phyloP scores from a whole-genome alignment of 352 stramenopile genomes.

The Globisporangium abappressorium region DNA sequence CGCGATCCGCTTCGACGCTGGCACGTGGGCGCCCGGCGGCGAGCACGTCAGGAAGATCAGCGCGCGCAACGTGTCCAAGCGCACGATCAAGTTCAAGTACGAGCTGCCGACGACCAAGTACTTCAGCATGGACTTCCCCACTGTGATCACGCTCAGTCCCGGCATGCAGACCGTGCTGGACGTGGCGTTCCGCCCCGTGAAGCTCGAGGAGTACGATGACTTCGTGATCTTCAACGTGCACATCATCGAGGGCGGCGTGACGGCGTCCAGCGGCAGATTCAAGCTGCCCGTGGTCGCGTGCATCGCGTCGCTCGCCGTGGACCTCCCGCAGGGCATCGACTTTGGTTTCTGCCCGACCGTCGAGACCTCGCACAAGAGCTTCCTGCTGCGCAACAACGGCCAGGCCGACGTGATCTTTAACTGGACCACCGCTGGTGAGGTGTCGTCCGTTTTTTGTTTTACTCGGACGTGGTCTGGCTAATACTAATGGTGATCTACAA shows the following conservation, averaged over 20 bases:
- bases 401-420: slow-evolving; percentile 84
- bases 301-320: slow-evolving; percentile 68
- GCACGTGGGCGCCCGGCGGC: slow-evolving; percentile 87
- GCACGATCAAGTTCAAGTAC: slow-evolving; percentile 92
- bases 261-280: slow-evolving; percentile 71
- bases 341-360: slow-evolving; percentile 90
- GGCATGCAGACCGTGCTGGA: slow-evolving; percentile 86
- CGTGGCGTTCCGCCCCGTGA: slow-evolving; percentile 88
- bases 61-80: slow-evolving; percentile 89
- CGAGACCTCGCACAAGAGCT: slow-evolving; percentile 70
- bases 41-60: slow-evolving; percentile 89
- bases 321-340: slow-evolving; percentile 65
- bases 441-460: background rate
- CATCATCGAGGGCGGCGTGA: slow-evolving; percentile 75
- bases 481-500: background rate
- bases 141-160: slow-evolving; percentile 83
- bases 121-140: slow-evolving; percentile 93
- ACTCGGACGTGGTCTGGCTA: background rate
- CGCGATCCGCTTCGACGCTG: slow-evolving; percentile 82
- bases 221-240: slow-evolving; percentile 88
- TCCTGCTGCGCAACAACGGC: slow-evolving; percentile 83
- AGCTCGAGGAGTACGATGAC: slow-evolving; percentile 90
- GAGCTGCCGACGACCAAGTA: slow-evolving; percentile 90
- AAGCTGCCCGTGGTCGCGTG: slow-evolving; percentile 82
- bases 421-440: slow-evolving; percentile 69